Evolutionary conservation across 2,329 filamentous ascomycete genomes (phyloP), one percentile per base, ranked within the genome.

Genomic region (Didymosphaeria variabile): DNA sequence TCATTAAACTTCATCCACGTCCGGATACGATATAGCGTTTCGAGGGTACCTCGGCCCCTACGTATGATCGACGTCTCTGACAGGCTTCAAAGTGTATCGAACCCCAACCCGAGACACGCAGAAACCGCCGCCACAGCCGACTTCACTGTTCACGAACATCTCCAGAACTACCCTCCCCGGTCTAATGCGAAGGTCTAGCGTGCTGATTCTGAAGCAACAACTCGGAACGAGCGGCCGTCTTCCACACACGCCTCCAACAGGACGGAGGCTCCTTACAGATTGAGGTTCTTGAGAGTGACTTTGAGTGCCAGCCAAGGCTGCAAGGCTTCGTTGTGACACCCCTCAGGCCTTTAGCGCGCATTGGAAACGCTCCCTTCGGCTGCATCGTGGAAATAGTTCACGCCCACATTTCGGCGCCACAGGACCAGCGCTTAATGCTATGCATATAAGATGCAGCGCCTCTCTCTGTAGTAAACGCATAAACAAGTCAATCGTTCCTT

Each of bases 31-130:
- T 31, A 55, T 46, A 55, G 53, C 42, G 53, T 34, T 17, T 36
- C 17, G 12, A 29, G 19, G 53, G 13, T 45, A 42, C 21, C 29
- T 55, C 23, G 45, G 38, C 52, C 52, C 52, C 29, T 55, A 26
- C n/a, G 53, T 55, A 46, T 55, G 53, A 55, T 55, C 53, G 53
- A 46, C 53, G 53, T 55, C 42, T 55, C 26, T 38, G 53, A 55
- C 53, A 55, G 26, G 19, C 42, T 40, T 55, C 40, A 36, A 21
- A 40, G 1, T 55, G 53, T 55, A 29, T 55, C 53, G 53, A 34
- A 55, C 19, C 53, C 53, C 53, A 44, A 36, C 29, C 38, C 53
- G 42, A 55, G 40, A 55, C 52, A 45, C 40, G 32, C 52, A 21
- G n/a, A 6, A 36, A 38, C n/a, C 53, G 53, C 53, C 40, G 53